Evolutionary conservation across 148 eudicot species (phyloP).

Genomic region (Vaccinium macrocarpon): DNA sequence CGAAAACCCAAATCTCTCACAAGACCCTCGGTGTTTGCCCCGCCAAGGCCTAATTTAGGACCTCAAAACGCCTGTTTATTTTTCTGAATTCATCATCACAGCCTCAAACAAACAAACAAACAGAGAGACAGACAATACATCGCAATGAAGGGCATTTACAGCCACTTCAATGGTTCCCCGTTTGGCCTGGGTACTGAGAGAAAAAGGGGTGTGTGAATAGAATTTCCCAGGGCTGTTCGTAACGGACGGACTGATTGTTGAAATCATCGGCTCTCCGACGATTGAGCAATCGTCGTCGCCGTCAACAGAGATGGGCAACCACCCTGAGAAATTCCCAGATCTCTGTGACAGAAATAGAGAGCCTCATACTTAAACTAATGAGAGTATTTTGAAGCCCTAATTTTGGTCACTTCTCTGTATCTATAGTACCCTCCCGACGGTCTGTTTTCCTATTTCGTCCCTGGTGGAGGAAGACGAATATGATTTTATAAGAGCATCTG

Average conservation of each 20-base stretch:
- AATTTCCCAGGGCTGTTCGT: slow-evolving; percentile 16
- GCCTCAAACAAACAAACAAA: slow-evolving; percentile 3
- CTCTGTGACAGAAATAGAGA: not conserved
- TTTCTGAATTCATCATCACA: slow-evolving; percentile 17
- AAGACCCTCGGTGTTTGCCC: slow-evolving; percentile 21
- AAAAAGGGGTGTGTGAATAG: not conserved
- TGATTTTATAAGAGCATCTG: too few species aligned
- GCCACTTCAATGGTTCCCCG: not conserved
- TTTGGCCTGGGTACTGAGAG: not conserved
- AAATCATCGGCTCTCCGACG: slow-evolving; percentile 18
- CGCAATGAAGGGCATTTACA: not conserved
- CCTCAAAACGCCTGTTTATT: slow-evolving; percentile 4
- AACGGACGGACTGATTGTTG: not conserved
- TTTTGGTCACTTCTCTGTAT: not conserved
- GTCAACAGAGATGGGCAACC: slow-evolving; percentile 16
- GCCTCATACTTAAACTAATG: slow-evolving; percentile 25
- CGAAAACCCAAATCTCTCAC: not conserved
- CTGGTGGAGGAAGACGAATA: not conserved
- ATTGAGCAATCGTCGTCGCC: not conserved
- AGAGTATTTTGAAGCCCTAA: slow-evolving; percentile 7
- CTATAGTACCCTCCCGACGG: not conserved
- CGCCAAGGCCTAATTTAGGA: slow-evolving; percentile 13
- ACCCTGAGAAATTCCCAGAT: slow-evolving; percentile 20
- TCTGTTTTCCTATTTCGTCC: not conserved
- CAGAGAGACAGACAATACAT: not conserved